Evolutionary conservation across 768 basidiomycete genomes (phyloP), one percentile per base, ranked within the genome.

Genomic region (Tylopilus balloui): DNA sequence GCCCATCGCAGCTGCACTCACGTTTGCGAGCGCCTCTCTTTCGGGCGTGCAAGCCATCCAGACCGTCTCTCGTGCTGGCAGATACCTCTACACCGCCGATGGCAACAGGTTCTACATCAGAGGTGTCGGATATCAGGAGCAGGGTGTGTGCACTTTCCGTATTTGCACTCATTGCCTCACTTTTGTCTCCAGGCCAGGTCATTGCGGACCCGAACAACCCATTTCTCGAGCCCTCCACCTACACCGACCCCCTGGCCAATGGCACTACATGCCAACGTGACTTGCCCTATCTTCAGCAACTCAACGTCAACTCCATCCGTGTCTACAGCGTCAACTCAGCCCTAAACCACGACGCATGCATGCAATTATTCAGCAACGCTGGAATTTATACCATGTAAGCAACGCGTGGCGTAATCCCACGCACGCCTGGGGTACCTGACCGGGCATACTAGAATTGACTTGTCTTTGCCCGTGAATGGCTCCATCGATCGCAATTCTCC

Each of bases 321-420:
- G 85, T 85, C 2, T 96, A 96, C 74, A 88, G 84, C 49, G 92
- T 94, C 53, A 78, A 93, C 62, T 79, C 89, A 0, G 75, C 83
- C 28, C 69, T 84, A 48, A 86, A 95, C 68, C 93, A 97, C 54
- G 91, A 93, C 64, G 69, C 70, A 1, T 97, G 93, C 69, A 95
- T 97, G 93, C 67, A 67, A 31, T 67, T 80, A 13, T 76, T 96
- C 51, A 84, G 82, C 58, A 66, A 69, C 19, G 90, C 90, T 31
- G 86, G 86, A 23, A 96, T 96, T 47, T 95, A 96, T 68, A 79
- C 86, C 45, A 85, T 95, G 92, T 94, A 54, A 62, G 86, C 73
- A 1, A 14, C 35, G 23, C 13, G 25, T 45, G 42, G 25, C 8
- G 27, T 12, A 48, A 25, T 23, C 31, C 35, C 44, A 39, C 45